phyloP scores from a whole-genome alignment of 768 basidiomycete species.

The Terana coerulea region DNA sequence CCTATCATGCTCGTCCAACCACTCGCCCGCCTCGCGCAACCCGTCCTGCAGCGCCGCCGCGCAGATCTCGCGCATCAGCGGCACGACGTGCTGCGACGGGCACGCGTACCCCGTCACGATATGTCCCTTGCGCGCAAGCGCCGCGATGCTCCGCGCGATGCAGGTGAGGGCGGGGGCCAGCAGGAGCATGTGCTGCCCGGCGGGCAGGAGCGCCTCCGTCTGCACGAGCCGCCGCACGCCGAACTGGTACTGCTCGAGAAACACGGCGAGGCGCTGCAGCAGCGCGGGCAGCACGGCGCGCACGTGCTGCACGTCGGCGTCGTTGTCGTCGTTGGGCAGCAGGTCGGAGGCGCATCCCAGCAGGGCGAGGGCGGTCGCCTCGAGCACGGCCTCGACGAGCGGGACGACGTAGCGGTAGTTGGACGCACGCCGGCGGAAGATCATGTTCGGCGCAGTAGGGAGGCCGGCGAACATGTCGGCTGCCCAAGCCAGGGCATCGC shows the following conservation, averaged over 20 bases:
- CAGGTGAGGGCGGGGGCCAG: neutral
- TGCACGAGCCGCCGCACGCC: neutral
- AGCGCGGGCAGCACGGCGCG: neutral
- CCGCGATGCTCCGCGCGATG: neutral
- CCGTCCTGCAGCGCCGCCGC: neutral
- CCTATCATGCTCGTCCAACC: neutral
- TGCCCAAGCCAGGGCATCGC: neutral
- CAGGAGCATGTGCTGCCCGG: neutral
- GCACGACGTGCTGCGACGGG: neutral
- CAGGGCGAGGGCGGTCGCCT: neutral
- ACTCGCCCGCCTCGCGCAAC: neutral
- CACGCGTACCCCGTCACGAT: neutral
- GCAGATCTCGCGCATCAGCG: neutral
- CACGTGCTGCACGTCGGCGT: neutral
- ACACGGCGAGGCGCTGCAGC: neutral
- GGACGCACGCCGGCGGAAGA: too few species aligned
- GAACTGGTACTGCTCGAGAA: neutral
- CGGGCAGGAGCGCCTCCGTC: neutral
- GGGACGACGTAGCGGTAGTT: too few species aligned
- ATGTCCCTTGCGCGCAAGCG: neutral
- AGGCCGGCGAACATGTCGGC: neutral
- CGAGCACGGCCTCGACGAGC: neutral
- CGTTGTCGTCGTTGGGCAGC: neutral
- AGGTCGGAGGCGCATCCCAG: neutral
- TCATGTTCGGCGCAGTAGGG: too few species aligned